Evolutionary conservation across 768 basidiomycete species (phyloP).

Genomic region (Suillus weaverae): DNA sequence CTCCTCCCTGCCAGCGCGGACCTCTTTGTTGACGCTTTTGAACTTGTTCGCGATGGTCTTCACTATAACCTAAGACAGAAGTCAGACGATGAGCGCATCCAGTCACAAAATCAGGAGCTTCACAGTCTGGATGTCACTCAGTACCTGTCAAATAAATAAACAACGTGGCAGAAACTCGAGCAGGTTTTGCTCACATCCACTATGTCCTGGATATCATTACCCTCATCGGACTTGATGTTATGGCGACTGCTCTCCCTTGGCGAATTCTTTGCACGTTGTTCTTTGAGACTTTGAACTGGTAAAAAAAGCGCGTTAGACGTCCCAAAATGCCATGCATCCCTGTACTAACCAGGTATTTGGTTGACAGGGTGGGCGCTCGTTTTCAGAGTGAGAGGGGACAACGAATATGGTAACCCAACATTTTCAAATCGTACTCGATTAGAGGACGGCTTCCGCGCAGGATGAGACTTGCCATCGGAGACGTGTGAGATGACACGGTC

Average conservation of each 20-base stretch:
- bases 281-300: neutral
- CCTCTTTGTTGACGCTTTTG: conserved; percentile 45
- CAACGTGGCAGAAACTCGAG: neutral
- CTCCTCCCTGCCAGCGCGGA: conserved; percentile 43
- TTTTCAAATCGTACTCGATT: neutral
- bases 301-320: neutral
- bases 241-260: neutral
- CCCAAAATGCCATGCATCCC: neutral
- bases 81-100: conserved; percentile 17
- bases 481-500: neutral
- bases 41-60: conserved; percentile 49
- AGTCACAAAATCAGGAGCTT: conserved; percentile 2
- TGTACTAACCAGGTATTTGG: neutral
- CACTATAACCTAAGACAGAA: conserved; percentile 43
- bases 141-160: conserved; percentile 35
- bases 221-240: conserved; percentile 3
- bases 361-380: neutral
- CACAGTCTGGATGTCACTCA: conserved; percentile 52
- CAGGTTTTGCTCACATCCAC: conserved; percentile 37
- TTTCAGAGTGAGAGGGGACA: neutral
- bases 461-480: neutral
- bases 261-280: neutral
- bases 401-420: neutral
- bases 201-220: conserved; percentile 35
- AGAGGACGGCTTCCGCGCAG: neutral